Base-by-base conservation (phyloP, 1,284 basidiomycete species). In the Sutorius eximius region DNA sequence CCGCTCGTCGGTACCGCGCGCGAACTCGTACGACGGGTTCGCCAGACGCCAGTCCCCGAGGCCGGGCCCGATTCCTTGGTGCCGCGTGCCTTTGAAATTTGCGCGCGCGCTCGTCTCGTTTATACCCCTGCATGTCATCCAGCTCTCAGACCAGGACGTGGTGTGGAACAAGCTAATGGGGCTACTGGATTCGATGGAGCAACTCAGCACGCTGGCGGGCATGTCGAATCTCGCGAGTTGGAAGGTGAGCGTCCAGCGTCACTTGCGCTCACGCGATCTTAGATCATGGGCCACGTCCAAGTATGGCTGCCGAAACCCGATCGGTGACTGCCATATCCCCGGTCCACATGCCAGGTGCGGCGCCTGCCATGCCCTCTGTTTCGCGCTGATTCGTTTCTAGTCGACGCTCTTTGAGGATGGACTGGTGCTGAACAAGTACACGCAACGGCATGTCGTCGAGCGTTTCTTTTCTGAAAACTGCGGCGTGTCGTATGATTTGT, bases 101-200 rank as follows among this genome's bases (percentile, higher is more conserved):
- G 80, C 82, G 3, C 82, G 90, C 7, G 78, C 81, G 45, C 75
- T 95, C 0, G 85, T 86, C 27, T 87, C 86, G 37, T 84, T 82
- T 57, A 85, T 91, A 66, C 93, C 93, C 0, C 81, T 91, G 8
- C 82, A 86, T 15, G 72, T 83, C 3, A 73, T 90, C 16, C 69
- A 77, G 5, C 65, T 88, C 0, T 83, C 83, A 0, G 60, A 75
- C 1, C 73, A 79, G 43, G 69, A 75, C 13, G 68, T 78, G 4
- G 81, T 79, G 0, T 91, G 86, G 82, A 62, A 75, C 16, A 70
- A 75, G 1, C 59, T 91, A 2, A 68, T 73, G 6, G 69, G 64
- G 1, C 66, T 89, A 9, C 59, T 91, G 3, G 75, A 82, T 43
- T 83, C 82, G 3, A 80, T 85, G 71, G 74, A 80, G 15, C 82